These are phyloP conservation scores for Wickerhamomyces rabaulensis DNA, from an alignment of 805 yeast species.

Conservation along the genomic window DNA sequence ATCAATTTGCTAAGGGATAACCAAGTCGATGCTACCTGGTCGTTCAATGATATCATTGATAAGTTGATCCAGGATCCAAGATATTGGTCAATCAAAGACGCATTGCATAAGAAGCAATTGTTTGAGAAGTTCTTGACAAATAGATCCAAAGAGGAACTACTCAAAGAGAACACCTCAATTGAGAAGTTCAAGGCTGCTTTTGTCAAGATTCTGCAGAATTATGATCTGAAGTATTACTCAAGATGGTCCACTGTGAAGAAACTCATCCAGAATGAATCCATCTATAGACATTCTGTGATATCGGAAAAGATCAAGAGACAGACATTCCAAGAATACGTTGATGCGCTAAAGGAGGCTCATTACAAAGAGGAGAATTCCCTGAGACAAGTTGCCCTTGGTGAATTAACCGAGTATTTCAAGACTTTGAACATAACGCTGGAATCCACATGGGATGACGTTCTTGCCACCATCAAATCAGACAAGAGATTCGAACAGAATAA, in stretches of 20 bases:
- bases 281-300: slow-evolving; percentile 54
- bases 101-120: slow-evolving; percentile 50
- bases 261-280: slow-evolving; percentile 58
- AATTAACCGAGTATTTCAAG: slow-evolving; percentile 46
- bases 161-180: slow-evolving; percentile 46
- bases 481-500: slow-evolving; percentile 53
- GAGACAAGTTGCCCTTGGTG: slow-evolving; percentile 45
- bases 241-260: slow-evolving; percentile 58
- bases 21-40: slow-evolving; percentile 68
- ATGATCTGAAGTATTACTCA: slow-evolving; percentile 47
- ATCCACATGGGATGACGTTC: slow-evolving; percentile 18
- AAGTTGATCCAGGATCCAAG: slow-evolving; percentile 51
- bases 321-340: slow-evolving; percentile 48
- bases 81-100: slow-evolving; percentile 64
- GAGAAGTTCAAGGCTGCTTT: slow-evolving; percentile 56
- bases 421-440: slow-evolving; percentile 24
- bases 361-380: slow-evolving; percentile 21
- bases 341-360: slow-evolving; percentile 29
- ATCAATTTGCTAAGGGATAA: slow-evolving; percentile 45
- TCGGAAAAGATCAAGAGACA: slow-evolving; percentile 52
- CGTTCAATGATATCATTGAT: slow-evolving; percentile 62
- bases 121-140: slow-evolving; percentile 63
- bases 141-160: slow-evolving; percentile 43
- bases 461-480: slow-evolving; percentile 28
- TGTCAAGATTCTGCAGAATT: slow-evolving; percentile 37